Conservation (phyloP, 352 stramenopile species). For the Globisporangium radiosum region DNA sequence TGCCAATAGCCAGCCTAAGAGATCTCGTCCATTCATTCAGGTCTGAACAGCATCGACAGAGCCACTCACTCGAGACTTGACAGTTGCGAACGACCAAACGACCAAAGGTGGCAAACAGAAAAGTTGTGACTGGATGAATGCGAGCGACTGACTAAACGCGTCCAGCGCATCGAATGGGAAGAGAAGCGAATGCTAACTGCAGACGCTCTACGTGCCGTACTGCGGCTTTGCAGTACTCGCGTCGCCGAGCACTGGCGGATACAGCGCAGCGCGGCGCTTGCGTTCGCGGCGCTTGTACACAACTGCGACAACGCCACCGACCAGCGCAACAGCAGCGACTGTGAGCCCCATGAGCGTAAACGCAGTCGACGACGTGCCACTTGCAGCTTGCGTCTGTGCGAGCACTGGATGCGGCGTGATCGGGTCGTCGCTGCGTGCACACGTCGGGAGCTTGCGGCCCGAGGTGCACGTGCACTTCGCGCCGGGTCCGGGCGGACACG, state of each 20-base stretch:
- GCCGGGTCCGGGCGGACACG: slow-evolving; percentile 51
- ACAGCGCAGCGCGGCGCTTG: slow-evolving; percentile 6
- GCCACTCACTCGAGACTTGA: too few species aligned
- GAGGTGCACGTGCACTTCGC: slow-evolving; percentile 56
- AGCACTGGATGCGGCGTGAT: slow-evolving; percentile 11
- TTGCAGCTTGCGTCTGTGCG: too few species aligned
- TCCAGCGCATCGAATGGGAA: not conserved
- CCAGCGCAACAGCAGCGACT: not conserved
- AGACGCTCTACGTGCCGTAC: slow-evolving; percentile 13
- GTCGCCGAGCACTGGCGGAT: slow-evolving; percentile 2
- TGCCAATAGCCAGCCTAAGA: too few species aligned
- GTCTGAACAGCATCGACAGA: too few species aligned
- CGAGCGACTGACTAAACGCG: too few species aligned
- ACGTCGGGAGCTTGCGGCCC: slow-evolving; percentile 25
- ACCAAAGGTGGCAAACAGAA: too few species aligned
- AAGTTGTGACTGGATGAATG: too few species aligned
- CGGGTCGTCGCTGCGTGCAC: slow-evolving; percentile 31
- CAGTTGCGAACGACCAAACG: too few species aligned
- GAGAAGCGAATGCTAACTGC: not conserved
- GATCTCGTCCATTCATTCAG: too few species aligned
- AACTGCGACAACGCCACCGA: slow-evolving; percentile 2
- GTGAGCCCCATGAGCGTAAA: too few species aligned
- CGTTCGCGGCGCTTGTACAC: slow-evolving; percentile 1
- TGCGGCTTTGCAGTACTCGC: not conserved
- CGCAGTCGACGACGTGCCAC: too few species aligned